Base-by-base conservation (phyloP, 1,139 yeast genomes). In the Geotrichum histeridarum region DNA sequence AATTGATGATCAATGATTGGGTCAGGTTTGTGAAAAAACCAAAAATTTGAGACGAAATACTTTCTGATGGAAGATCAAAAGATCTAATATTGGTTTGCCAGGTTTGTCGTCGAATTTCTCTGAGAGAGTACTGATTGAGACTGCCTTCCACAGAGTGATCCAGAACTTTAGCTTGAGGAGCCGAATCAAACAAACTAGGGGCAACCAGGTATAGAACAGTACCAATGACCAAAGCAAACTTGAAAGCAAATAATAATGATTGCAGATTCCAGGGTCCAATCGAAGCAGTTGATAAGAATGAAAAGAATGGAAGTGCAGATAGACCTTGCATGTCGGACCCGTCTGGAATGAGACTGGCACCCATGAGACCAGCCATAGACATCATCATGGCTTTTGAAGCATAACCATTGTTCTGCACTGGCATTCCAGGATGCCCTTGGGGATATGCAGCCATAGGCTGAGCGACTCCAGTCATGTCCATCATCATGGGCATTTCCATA, bases 321-420 rank as follows among this genome's bases (percentile, higher is more conserved):
- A 71, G 61, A 6, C 71, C 71, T 9, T 64, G 67, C 22, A 65
- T 53, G 48, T 61, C 62, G 9, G 55, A 58, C 44, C 60, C 62
- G 31, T 68, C 68, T 33, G 55, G 51, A 62, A 68, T 64, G 57
- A 70, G 61, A 36, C 70, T 68, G 8, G 72, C 64, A 18, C 67
- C 72, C 68, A 70, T 67, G 58, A 71, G 59, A 9, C 73, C 74
- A 7, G 74, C 74, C 70, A 71, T 69, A 8, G 72, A 63, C 43
- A 70, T 67, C 66, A 71, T 64, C 64, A 71, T 65, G 18, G 66
- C 64, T 57, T 69, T 70, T 39, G 69, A 63, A 43, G 66, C 60
- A 42, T 55, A 53, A 35, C 51, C 43, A 15, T 39, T 31, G n/a
- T 51, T 59, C 30, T 35, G 52, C 33, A 42, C 54, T 22, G 49